Evolutionary conservation across 257 asterid species (phyloP).

Genomic region (Nicotiana noctiflora): DNA sequence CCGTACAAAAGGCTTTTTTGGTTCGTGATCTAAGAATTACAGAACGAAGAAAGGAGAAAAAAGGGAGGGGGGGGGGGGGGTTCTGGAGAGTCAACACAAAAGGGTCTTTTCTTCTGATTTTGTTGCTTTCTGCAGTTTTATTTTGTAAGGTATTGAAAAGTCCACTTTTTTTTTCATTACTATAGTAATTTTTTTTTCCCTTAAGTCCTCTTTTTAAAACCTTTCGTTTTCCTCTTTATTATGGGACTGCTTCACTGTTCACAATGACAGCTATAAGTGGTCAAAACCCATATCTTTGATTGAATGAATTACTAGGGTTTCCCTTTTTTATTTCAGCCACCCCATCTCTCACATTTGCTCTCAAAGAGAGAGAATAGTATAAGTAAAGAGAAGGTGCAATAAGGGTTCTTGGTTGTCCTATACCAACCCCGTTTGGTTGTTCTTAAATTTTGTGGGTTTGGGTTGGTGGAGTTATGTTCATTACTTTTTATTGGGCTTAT

Average conservation of each 20-base stretch:
- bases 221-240: constrained; percentile 32
- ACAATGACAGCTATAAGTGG: constrained; percentile 29
- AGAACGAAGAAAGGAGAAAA: not conserved
- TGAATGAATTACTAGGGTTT: constrained; percentile 37
- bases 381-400: constrained; percentile 19
- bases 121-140: constrained; percentile 2
- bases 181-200: not conserved
- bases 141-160: constrained; percentile 25
- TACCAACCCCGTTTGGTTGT: constrained; percentile 55
- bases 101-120: not conserved
- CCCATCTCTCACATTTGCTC: constrained; percentile 10
- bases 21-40: not conserved
- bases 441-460: constrained; percentile 49
- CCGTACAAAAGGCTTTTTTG: constrained; percentile 8
- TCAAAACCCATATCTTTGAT: constrained; percentile 33
- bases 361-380: not conserved
- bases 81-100: constrained; percentile 6
- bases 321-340: not conserved
- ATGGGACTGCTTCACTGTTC: constrained; percentile 18
- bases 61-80: not conserved
- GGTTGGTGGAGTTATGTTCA: constrained; percentile 51
- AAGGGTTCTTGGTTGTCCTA: constrained; percentile 52
- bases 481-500: constrained; percentile 7
- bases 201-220: not conserved
- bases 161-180: constrained; percentile 11